Percentiles rank a stretch among this genome's conserved stretches.
Conservation (phyloP, 495 filamentous ascomycete genomes). For the Aspergillus biplanus region DNA sequence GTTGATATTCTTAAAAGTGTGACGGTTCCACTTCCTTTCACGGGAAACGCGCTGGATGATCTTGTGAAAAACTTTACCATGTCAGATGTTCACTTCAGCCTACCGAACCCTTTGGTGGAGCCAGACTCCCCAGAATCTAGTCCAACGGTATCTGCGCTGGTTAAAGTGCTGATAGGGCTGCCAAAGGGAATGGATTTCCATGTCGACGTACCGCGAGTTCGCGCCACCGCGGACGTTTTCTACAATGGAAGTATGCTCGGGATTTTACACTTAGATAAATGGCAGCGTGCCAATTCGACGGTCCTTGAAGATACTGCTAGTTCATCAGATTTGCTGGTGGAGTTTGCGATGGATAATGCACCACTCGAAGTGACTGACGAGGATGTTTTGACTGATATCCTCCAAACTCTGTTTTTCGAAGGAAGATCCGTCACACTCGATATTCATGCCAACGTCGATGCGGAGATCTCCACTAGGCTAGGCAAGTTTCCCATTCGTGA, state of each 20-base stretch:
- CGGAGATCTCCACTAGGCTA: slow-evolving; percentile 75
- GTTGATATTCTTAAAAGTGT: slow-evolving; percentile 77
- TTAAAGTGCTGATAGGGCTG: slow-evolving; percentile 73
- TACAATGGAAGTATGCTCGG: slow-evolving; percentile 79
- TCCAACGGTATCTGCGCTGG: slow-evolving; percentile 78
- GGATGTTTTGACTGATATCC: slow-evolving; percentile 71
- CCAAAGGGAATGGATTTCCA: slow-evolving; percentile 86
- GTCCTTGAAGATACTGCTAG: slow-evolving; percentile 58
- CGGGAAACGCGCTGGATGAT: slow-evolving; percentile 76
- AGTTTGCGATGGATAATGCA: slow-evolving; percentile 73
- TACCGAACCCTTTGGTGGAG: slow-evolving; percentile 77
- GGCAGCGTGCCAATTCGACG: slow-evolving; percentile 85
- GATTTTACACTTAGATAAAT: slow-evolving; percentile 71
- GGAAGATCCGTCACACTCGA: slow-evolving; percentile 63
- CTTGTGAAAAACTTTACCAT: slow-evolving; percentile 85
- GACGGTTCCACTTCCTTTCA: slow-evolving; percentile 82
- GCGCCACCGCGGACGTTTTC: slow-evolving; percentile 75
- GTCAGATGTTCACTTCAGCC: slow-evolving; percentile 76
- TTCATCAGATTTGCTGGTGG: slow-evolving; percentile 64
- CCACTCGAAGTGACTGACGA: slow-evolving; percentile 81
- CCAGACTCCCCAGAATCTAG: slow-evolving; percentile 74
- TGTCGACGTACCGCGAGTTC: slow-evolving; percentile 72
- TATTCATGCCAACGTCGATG: slow-evolving; percentile 82
- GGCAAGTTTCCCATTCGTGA: slow-evolving; percentile 77
- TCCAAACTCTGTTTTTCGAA: slow-evolving; percentile 76